Percentiles rank a stretch among this genome's conserved stretches.
Conservation (phyloP, 1,284 basidiomycete species). For the Leccinum griseonigrum region DNA sequence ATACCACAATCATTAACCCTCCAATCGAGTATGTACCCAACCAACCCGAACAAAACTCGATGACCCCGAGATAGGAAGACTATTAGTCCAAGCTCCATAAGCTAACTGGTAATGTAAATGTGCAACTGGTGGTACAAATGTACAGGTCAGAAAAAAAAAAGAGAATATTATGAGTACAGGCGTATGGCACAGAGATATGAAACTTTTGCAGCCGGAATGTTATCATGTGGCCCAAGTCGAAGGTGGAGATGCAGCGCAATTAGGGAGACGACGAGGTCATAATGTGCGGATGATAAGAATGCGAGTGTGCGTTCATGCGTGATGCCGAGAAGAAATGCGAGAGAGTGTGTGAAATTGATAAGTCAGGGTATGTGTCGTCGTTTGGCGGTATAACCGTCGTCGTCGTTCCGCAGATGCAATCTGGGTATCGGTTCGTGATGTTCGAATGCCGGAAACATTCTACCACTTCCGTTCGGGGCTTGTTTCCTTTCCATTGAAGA, state of each 20-base stretch:
- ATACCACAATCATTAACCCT: slow-evolving; percentile 33
- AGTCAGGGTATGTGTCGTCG: slow-evolving; percentile 38
- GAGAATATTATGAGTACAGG: slow-evolving; percentile 34
- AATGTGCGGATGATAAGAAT: slow-evolving; percentile 28
- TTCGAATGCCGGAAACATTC: slow-evolving; percentile 12
- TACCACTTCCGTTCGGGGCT: slow-evolving; percentile 31
- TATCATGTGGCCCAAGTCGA: slow-evolving; percentile 15
- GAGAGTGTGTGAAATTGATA: slow-evolving; percentile 23
- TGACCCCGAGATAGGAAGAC: slow-evolving; percentile 21
- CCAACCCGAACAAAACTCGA: slow-evolving; percentile 30
- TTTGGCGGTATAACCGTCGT: slow-evolving; percentile 32
- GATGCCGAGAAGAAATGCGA: slow-evolving; percentile 23
- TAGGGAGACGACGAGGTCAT: slow-evolving; percentile 32
- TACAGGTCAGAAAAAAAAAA: slow-evolving; percentile 22
- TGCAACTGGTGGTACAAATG: slow-evolving; percentile 35
- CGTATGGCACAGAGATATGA: slow-evolving; percentile 32
- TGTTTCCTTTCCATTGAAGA: slow-evolving; percentile 40
- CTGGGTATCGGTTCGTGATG: slow-evolving; percentile 28
- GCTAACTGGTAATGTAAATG: slow-evolving; percentile 36
- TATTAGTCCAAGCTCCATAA: slow-evolving; percentile 36
- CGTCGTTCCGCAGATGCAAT: slow-evolving; percentile 26
- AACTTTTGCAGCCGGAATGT: slow-evolving; percentile 21
- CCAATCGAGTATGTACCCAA: slow-evolving; percentile 30
- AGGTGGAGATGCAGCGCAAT: slow-evolving; percentile 29
- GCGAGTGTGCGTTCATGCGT: slow-evolving; percentile 22